phyloP scores from a whole-genome alignment of 1,284 basidiomycete species.

The Inonotus obliquus region DNA sequence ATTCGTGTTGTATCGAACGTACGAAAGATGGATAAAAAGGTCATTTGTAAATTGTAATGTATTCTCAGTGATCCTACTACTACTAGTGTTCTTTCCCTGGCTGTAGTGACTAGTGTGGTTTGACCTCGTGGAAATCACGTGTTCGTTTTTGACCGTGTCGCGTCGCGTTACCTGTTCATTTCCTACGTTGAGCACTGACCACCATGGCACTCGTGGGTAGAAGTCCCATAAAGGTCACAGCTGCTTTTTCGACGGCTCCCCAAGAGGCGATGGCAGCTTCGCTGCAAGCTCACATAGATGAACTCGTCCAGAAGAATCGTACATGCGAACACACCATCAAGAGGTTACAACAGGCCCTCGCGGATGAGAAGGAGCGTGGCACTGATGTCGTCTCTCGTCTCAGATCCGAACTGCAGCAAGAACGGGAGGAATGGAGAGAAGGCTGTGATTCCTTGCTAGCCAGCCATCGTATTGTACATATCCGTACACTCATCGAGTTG shows the following conservation, averaged over 20 bases:
- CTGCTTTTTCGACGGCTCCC: conserved; percentile 31
- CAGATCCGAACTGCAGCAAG: conserved; percentile 44
- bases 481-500: conserved; percentile 46
- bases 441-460: conserved; percentile 57
- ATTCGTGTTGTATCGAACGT: too few species aligned
- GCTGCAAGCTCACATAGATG: conserved; percentile 60
- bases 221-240: conserved; percentile 12
- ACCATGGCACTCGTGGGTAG: conserved; percentile 17
- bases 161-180: not conserved
- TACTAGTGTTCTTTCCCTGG: too few species aligned
- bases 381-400: conserved; percentile 40
- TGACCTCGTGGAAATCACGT: not conserved
- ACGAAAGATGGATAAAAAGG: too few species aligned
- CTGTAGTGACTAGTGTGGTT: not conserved
- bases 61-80: too few species aligned
- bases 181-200: not conserved
- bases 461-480: conserved; percentile 58
- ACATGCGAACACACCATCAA: conserved; percentile 54
- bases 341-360: conserved; percentile 43
- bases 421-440: conserved; percentile 53
- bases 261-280: conserved; percentile 49
- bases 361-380: conserved; percentile 39
- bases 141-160: not conserved
- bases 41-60: too few species aligned
- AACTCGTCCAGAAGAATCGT: conserved; percentile 59